These are phyloP conservation scores for Coemansia sp. DNA, from an alignment of 192 early-diverging fungal species.

Conservation along the genomic window DNA sequence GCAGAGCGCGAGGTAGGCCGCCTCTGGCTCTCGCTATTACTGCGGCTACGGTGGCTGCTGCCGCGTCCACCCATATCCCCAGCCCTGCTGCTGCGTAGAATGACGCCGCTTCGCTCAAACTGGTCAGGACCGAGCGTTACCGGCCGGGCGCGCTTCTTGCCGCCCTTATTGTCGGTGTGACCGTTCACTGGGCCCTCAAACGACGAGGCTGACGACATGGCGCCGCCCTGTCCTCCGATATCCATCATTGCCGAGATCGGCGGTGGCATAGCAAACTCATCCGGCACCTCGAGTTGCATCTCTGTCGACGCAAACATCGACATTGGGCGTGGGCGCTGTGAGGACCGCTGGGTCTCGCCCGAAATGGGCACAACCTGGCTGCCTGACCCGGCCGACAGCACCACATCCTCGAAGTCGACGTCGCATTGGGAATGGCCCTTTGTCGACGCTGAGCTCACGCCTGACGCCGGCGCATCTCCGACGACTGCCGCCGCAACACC, in stretches of 20 bases:
- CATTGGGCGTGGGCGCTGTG: constrained; percentile 50
- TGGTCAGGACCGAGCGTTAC: constrained; percentile 32
- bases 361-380: constrained; percentile 23
- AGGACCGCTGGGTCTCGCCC: constrained; percentile 8
- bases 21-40: constrained; percentile 39
- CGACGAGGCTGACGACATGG: constrained; percentile 49
- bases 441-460: constrained; percentile 26
- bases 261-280: constrained; percentile 32
- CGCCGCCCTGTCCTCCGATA: constrained; percentile 27
- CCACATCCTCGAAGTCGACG: constrained; percentile 22
- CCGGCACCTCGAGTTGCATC: constrained; percentile 41
- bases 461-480: constrained; percentile 16
- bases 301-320: constrained; percentile 58
- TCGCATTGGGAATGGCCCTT: constrained; percentile 37
- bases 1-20: constrained; percentile 18
- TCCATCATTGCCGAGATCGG: constrained; percentile 47
- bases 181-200: constrained; percentile 14
- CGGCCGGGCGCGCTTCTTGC: constrained; percentile 25
- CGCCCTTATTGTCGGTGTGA: constrained; percentile 2
- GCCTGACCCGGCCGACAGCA: background rate
- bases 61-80: constrained; percentile 2
- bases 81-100: constrained; percentile 5
- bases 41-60: constrained; percentile 33
- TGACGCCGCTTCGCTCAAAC: constrained; percentile 5
- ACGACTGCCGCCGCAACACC: background rate